Conservation (phyloP, 1,284 basidiomycete genomes). For the Neonothopanus nambi region DNA sequence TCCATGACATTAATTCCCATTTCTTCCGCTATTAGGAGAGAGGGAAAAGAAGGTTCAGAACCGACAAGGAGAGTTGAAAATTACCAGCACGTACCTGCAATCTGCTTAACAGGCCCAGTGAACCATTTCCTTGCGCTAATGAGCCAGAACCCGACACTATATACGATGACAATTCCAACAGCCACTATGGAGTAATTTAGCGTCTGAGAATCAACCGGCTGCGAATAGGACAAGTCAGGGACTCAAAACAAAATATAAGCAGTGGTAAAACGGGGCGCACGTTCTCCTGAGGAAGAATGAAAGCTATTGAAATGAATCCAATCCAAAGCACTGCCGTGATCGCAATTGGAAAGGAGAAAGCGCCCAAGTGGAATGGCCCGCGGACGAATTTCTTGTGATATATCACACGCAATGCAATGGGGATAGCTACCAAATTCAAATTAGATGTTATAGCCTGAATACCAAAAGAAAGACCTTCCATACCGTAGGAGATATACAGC, state of each 20-base stretch:
- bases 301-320: constrained; percentile 61
- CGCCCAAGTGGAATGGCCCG: constrained; percentile 73
- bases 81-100: constrained; percentile 42
- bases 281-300: constrained; percentile 67
- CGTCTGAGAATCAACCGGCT: constrained; percentile 68
- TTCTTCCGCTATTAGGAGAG: constrained; percentile 39
- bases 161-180: constrained; percentile 66
- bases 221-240: neutral
- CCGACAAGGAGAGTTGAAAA: neutral
- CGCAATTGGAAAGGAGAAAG: constrained; percentile 59
- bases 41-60: neutral
- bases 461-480: constrained; percentile 9
- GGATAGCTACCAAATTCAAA: constrained; percentile 48
- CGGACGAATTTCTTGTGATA: constrained; percentile 59
- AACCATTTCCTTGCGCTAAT: constrained; percentile 72
- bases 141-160: constrained; percentile 65
- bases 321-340: constrained; percentile 56
- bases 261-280: constrained; percentile 29
- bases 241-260: neutral
- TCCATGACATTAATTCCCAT: constrained; percentile 51
- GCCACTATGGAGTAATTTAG: constrained; percentile 76
- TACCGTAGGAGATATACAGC: constrained; percentile 73
- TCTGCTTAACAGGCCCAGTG: constrained; percentile 64
- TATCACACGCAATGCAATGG: constrained; percentile 65
- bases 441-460: neutral